Evolutionary conservation across 2,329 filamentous ascomycete genomes (phyloP).

Genomic region (Pyrenophora teres): DNA sequence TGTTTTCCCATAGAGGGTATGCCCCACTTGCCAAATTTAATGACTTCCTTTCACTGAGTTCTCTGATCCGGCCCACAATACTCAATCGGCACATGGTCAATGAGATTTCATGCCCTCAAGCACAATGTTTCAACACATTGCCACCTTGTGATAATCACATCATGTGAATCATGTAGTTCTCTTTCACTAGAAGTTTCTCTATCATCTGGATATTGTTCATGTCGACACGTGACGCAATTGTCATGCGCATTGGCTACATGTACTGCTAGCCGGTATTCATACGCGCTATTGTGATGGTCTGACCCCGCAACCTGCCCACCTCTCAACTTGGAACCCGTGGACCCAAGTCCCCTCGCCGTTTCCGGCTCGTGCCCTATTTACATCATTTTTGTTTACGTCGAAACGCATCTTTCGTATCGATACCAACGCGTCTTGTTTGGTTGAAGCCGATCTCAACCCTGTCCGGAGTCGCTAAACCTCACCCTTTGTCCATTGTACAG

Average conservation of each 20-base stretch:
- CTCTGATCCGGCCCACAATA: too few relatives aligned
- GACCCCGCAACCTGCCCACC: conserved; percentile 22
- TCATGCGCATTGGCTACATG: conserved; percentile 8
- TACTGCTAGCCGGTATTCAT: background rate
- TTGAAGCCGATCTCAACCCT: background rate
- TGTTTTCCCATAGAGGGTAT: too few relatives aligned
- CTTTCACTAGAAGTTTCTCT: background rate
- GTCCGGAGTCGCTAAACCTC: background rate
- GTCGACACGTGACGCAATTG: conserved; percentile 8
- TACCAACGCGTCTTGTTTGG: too few relatives aligned
- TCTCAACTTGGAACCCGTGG: background rate
- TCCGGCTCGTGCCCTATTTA: background rate
- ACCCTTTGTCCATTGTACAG: background rate
- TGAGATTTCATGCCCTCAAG: too few relatives aligned
- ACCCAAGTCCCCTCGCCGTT: conserved; percentile 6
- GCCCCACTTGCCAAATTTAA: too few relatives aligned
- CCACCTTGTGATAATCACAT: too few relatives aligned
- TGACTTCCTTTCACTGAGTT: too few relatives aligned
- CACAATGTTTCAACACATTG: too few relatives aligned
- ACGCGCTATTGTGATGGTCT: conserved; percentile 7
- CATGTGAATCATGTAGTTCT: too few relatives aligned
- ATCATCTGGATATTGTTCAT: background rate
- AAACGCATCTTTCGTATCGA: background rate
- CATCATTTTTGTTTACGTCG: background rate
- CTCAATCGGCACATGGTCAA: background rate